These are phyloP conservation scores for Solanum dulcamara DNA, from an alignment of 257 asterid genomes.

Conservation along the genomic window DNA sequence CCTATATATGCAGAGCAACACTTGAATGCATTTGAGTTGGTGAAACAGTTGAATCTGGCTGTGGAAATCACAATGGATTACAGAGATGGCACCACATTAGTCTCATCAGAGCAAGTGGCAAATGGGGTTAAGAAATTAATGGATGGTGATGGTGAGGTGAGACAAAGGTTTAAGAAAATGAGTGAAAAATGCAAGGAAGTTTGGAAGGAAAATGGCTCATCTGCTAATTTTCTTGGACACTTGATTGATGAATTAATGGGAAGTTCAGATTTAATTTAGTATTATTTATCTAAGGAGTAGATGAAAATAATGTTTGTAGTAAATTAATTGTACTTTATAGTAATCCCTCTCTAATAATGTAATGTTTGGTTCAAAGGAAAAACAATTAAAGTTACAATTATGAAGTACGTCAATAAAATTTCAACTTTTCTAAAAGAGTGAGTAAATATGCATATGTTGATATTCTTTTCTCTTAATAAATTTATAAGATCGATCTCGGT, in stretches of 20 bases:
- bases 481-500: neutral
- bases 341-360: neutral
- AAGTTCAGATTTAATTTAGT: too few relatives aligned
- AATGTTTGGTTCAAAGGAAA: neutral
- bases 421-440: neutral
- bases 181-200: conserved; percentile 5
- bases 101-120: neutral
- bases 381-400: neutral
- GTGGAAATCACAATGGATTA: conserved; percentile 9
- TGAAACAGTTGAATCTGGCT: conserved; percentile 7
- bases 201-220: conserved; percentile 10
- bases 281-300: too few relatives aligned
- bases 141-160: neutral
- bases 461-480: neutral
- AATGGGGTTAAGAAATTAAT: conserved; percentile 2
- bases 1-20: conserved; percentile 15
- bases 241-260: neutral
- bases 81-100: neutral
- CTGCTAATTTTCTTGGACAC: neutral
- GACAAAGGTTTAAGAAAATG: conserved; percentile 2
- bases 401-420: neutral
- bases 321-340: neutral
- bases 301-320: neutral
- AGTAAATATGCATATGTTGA: neutral
- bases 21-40: conserved; percentile 12